Evolutionary conservation across 495 filamentous ascomycete species (phyloP), one percentile per base, ranked within the genome.

Genomic region (Tetracladium marchalianum): DNA sequence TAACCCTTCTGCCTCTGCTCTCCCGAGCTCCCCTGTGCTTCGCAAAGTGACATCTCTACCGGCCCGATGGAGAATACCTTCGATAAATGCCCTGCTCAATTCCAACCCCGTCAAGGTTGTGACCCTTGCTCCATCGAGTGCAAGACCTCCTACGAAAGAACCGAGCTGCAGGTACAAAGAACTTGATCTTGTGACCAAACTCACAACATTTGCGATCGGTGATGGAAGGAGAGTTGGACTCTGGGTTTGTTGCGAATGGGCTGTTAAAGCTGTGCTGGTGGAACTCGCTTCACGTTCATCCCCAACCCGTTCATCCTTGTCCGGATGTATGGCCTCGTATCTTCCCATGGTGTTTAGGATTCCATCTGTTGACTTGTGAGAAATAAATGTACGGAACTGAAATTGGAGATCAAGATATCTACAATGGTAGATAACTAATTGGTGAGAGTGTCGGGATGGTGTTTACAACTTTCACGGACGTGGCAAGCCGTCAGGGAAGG

Each of bases 41-140:
- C 73, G 70, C 34, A 63, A 53, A 6, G 73, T 66, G 27, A 83
- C 74, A 67, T 87, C 85, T 39, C 69, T 68, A n/a, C 78, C 81
- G n/a, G 83, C 84, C 35, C 79, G 69, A 22, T 66, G 72, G 16
- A 90, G 53, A 42, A 87, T 75, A 11, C 75, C 75, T 54, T 87
- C 82, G 35, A 88, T 67, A 6, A 85, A 61, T 33, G 72, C 73
- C 32, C 83, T 72, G 41, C 80, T 77, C 11, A 88, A 55, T 64
- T 85, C 83, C 13, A 90, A 58, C 35, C 80, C 75, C 0, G 82
- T 83, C 43, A 88, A 61, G 2, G 84, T 84, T 4, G 83, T 83
- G 36, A 75, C 63, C 50, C 81, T 75, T 39, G 80, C 81, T 11
- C 78, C 76, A 59, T 80, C 75, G 31, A 89, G 58, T 6, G 80